phyloP scores from a whole-genome alignment of 192 early-diverging fungal species.

The Gamsiella multidivaricata region DNA sequence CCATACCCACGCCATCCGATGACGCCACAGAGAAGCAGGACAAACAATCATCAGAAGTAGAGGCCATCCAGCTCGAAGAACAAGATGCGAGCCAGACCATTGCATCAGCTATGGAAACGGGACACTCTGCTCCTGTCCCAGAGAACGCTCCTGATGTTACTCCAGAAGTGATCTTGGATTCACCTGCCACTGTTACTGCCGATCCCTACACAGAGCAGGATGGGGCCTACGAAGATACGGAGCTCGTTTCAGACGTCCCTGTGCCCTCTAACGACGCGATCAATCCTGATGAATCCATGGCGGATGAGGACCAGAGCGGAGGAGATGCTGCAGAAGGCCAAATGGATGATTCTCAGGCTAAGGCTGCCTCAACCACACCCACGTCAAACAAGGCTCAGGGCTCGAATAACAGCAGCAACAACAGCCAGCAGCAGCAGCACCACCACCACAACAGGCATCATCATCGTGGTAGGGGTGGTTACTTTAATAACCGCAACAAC shows the following conservation, averaged over 20 bases:
- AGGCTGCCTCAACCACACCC: neutral
- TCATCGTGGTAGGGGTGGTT: slow-evolving; percentile 17
- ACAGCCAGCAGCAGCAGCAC: neutral
- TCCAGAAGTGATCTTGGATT: neutral
- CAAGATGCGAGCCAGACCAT: slow-evolving; percentile 5
- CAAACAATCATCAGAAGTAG: too few relatives aligned
- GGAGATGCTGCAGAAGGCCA: slow-evolving; percentile 3
- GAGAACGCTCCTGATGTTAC: neutral
- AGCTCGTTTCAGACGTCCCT: slow-evolving; percentile 15
- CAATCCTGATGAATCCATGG: neutral
- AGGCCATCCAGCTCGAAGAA: neutral
- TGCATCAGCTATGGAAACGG: slow-evolving; percentile 17
- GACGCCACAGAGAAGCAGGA: too few relatives aligned
- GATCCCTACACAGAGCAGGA: slow-evolving; percentile 37
- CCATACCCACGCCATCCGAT: too few relatives aligned
- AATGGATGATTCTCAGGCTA: neutral
- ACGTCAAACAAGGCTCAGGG: neutral
- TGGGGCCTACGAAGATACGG: slow-evolving; percentile 22
- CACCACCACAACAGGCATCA: slow-evolving; percentile 10
- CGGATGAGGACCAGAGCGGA: neutral
- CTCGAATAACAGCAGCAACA: slow-evolving; percentile 10
- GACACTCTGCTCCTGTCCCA: neutral
- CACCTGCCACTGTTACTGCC: neutral
- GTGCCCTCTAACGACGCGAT: slow-evolving; percentile 2
- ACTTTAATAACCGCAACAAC: slow-evolving; percentile 20